These are phyloP conservation scores for Mucor piriformis DNA, from an alignment of 371 early-diverging fungal species.

Conservation along the genomic window DNA sequence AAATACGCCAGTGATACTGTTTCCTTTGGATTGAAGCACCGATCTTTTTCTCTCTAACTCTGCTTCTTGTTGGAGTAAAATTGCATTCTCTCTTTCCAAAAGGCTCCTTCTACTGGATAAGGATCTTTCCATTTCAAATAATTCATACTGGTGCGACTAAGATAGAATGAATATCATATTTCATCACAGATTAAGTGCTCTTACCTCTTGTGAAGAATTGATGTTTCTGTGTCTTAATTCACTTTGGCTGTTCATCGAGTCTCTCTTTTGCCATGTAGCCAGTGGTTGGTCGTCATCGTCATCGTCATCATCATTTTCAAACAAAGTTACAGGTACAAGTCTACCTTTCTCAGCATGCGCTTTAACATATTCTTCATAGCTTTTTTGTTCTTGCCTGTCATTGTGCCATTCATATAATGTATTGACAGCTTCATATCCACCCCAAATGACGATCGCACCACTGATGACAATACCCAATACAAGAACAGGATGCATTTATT, in stretches of 20 bases:
- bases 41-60: constrained; percentile 10
- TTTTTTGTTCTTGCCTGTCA: constrained; percentile 29
- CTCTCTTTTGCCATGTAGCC: constrained; percentile 15
- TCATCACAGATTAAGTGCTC: neutral
- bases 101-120: constrained; percentile 10
- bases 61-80: constrained; percentile 14
- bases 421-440: constrained; percentile 32
- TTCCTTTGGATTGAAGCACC: constrained; percentile 14
- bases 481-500: constrained; percentile 34
- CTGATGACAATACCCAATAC: constrained; percentile 25
- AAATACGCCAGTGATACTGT: constrained; percentile 21
- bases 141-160: constrained; percentile 5
- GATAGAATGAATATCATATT: neutral
- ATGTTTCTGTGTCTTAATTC: constrained; percentile 9
- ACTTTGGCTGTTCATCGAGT: neutral
- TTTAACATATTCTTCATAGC: constrained; percentile 38
- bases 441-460: constrained; percentile 22
- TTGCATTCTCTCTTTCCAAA: constrained; percentile 5
- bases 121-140: constrained; percentile 21
- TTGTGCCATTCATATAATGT: constrained; percentile 29
- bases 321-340: neutral
- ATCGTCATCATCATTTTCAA: constrained; percentile 16
- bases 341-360: constrained; percentile 26
- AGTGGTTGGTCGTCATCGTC: constrained; percentile 33
- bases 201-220: too few relatives aligned